A percentile compares a stretch with the other conserved stretches of the same genome.
phyloP scores from a whole-genome alignment of 495 filamentous ascomycete species.

The Penicilliopsis zonata region DNA sequence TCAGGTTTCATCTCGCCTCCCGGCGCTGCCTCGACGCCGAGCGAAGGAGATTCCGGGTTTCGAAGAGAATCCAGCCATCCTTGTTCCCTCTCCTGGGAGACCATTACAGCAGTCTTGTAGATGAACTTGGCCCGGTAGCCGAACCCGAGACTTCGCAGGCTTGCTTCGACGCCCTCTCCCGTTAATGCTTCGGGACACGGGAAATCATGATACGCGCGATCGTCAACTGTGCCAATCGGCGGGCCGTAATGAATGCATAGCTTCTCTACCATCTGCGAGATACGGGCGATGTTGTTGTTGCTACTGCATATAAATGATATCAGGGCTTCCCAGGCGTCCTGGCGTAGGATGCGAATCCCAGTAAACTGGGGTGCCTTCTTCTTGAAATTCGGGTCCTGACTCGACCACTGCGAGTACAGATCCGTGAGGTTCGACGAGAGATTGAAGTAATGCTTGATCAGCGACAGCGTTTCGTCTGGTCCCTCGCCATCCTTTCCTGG shows the following conservation, averaged over 20 bases:
- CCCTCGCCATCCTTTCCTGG: conserved; percentile 15
- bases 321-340: conserved; percentile 93
- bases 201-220: conserved; percentile 74
- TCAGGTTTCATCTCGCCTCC: conserved; percentile 42
- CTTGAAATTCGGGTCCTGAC: conserved; percentile 78
- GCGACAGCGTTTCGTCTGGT: conserved; percentile 51
- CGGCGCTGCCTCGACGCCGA: conserved; percentile 28
- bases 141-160: conserved; percentile 76
- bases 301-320: conserved; percentile 95
- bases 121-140: conserved; percentile 93
- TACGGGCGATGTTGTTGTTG: conserved; percentile 95
- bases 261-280: conserved; percentile 93
- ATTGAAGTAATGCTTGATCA: conserved; percentile 74
- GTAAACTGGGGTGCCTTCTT: conserved; percentile 78
- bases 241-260: conserved; percentile 78
- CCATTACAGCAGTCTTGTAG: conserved; percentile 65
- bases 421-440: conserved; percentile 56
- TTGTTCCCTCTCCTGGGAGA: conserved; percentile 49
- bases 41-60: conserved; percentile 60
- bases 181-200: conserved; percentile 62
- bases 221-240: conserved; percentile 56
- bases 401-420: conserved; percentile 82
- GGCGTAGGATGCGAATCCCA: conserved; percentile 86
- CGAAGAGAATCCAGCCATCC: conserved; percentile 66
- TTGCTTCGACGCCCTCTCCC: conserved; percentile 55